A percentile compares a stretch with the other conserved stretches of the same genome.
phyloP scores from a whole-genome alignment of 768 basidiomycete species.

The Omphalotus guepiniiformis region DNA sequence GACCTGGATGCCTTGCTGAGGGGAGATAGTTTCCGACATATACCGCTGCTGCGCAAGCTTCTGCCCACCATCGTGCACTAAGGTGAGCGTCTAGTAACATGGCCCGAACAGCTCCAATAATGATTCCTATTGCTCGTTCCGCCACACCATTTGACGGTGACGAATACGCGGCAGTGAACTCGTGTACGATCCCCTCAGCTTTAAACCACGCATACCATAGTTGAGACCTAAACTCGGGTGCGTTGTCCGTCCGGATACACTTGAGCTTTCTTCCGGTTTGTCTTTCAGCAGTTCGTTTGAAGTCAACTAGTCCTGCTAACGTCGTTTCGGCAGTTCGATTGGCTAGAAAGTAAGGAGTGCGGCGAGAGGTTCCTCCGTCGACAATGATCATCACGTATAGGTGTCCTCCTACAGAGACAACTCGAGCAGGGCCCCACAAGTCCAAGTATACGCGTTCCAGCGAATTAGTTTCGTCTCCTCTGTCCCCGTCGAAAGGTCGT shows the following conservation, averaged over 20 bases:
- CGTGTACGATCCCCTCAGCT: constrained; percentile 2
- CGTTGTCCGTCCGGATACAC: constrained; percentile 16
- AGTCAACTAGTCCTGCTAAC: constrained; percentile 1
- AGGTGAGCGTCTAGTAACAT: constrained; percentile 7
- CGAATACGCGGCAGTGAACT: constrained; percentile 3
- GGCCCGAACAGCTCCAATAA: neutral
- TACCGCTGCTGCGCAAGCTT: neutral
- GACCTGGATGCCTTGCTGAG: neutral
- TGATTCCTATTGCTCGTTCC: constrained; percentile 7
- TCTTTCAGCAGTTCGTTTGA: neutral
- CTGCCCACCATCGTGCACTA: constrained; percentile 7
- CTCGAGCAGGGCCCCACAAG: constrained; percentile 13
- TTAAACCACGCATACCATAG: constrained; percentile 10
- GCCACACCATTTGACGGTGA: constrained; percentile 9
- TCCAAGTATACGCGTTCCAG: constrained; percentile 1
- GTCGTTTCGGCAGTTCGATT: constrained; percentile 1
- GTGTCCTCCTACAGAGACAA: neutral
- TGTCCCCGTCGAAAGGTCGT: neutral
- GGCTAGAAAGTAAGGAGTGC: constrained; percentile 1
- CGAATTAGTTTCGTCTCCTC: neutral
- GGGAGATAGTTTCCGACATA: neutral
- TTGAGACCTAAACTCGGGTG: constrained; percentile 15
- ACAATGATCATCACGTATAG: constrained; percentile 9
- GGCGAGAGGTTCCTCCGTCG: neutral
- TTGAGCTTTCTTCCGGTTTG: neutral